These are phyloP conservation scores for baker's yeast (Saccharomyces cerevisiae) DNA, from an alignment of 805 yeast species.

Conservation along the genomic window DNA sequence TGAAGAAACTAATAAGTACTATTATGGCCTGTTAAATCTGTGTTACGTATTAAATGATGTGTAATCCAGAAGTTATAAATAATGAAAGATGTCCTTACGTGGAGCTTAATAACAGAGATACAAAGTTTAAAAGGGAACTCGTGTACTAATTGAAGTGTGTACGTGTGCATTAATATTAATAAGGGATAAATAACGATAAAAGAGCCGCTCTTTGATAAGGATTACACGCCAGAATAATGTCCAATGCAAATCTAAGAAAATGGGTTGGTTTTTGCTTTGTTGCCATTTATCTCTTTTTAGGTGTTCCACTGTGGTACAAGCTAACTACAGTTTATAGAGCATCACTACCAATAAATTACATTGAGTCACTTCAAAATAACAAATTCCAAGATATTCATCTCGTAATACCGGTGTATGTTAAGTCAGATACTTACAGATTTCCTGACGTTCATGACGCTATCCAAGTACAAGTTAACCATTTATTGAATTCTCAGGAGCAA, in stretches of 20 bases:
- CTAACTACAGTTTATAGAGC: constrained; percentile 37
- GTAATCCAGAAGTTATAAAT: background rate
- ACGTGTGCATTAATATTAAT: background rate
- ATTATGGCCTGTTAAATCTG: background rate
- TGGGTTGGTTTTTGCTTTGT: constrained; percentile 18
- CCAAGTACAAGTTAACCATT: constrained; percentile 38
- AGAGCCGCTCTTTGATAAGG: background rate
- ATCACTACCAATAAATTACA: constrained; percentile 33
- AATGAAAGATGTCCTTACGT: background rate
- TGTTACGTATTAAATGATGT: background rate
- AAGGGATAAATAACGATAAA: background rate
- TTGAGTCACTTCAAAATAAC: constrained; percentile 29
- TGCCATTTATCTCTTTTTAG: constrained; percentile 29
- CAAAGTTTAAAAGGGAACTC: background rate
- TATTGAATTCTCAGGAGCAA: constrained; percentile 25
- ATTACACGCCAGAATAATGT: background rate
- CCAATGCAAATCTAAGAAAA: constrained; percentile 13
- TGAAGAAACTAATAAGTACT: background rate
- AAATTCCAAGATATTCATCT: constrained; percentile 38
- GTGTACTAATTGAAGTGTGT: background rate
- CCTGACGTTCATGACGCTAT: constrained; percentile 61
- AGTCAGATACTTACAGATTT: constrained; percentile 41
- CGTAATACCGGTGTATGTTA: constrained; percentile 36
- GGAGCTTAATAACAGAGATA: background rate
- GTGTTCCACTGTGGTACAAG: constrained; percentile 37